Evolutionary conservation across 208 protist species (phyloP), one percentile per base, ranked within the genome.

Genomic region (Angomonas ambiguus): DNA sequence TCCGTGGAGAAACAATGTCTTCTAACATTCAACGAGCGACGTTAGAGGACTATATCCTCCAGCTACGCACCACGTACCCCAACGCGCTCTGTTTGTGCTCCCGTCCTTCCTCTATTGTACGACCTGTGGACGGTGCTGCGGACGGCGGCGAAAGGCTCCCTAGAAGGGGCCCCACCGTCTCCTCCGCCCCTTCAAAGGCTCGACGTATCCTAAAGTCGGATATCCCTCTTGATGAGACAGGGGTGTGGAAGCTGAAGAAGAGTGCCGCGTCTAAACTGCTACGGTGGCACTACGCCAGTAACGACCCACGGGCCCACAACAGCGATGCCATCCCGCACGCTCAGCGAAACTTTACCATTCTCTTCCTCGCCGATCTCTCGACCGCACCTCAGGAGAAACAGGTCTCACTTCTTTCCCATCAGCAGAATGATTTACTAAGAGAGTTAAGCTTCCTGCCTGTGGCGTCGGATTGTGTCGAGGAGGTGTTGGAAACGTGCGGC

Each of bases 251-350:
- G 3, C 34, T 51, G 8, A 62, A 24, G 22, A 64, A 72, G 0
- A 53, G 60, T 13, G 42, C 72, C 6, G 41, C 81, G 0, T 56
- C 67, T 30, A 72, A 69, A 5, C 68, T 93, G 25, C 72, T 96
- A 64, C 82, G 85, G 13, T 93, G 87, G 85, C 78, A 88, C 42
- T 92, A 93, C 71, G 71, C 68, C 48, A 77, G 75, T 11, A 82
- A 82, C 56, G 90, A 96, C 62, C 90, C 90, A 2, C 82, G 90
- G 20, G 87, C 87, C 24, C 90, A 96, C 71, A 80, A 61, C 76
- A 57, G 76, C 32, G 90, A 96, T 76, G 76, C 71, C 1, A 20
- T 93, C 38, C 81, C 82, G 11, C 90, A 95, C 57, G 53, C 77
- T 25, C 51, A 76, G 49, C 74, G 90, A 20, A 66, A 57, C 0